Percentiles rank a stretch among this genome's conserved stretches.
These are phyloP conservation scores for Jacaranda mimosifolia DNA, from an alignment of 257 asterid species.

Conservation along the genomic window DNA sequence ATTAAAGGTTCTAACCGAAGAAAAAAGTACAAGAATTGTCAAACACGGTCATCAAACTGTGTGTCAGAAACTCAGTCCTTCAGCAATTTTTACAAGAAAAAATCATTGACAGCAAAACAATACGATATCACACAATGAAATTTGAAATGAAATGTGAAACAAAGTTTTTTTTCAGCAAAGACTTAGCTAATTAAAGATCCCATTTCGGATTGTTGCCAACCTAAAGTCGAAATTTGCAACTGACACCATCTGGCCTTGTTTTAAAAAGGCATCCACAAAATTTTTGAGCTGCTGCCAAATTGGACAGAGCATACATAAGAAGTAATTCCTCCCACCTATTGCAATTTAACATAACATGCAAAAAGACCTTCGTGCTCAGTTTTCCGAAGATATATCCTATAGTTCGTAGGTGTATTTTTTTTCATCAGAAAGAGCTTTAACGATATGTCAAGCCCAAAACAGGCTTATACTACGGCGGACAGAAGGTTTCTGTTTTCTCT, in stretches of 20 bases:
- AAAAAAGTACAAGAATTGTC: not conserved
- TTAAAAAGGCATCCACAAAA: not conserved
- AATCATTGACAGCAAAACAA: constrained; percentile 49
- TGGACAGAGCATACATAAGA: not conserved
- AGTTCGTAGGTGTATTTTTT: constrained; percentile 55
- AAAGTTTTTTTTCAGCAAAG: not conserved
- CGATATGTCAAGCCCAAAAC: not conserved
- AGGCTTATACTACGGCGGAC: constrained; percentile 91
- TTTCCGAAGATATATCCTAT: not conserved
- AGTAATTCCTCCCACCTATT: not conserved
- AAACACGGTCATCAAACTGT: too few relatives aligned
- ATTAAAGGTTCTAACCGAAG: constrained; percentile 28
- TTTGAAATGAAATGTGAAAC: not conserved
- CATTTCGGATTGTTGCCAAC: not conserved
- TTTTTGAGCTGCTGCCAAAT: not conserved
- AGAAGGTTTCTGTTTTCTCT: constrained; percentile 33
- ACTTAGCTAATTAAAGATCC: constrained; percentile 22
- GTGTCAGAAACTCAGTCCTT: too few relatives aligned
- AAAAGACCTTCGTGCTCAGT: not conserved
- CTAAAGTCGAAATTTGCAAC: not conserved
- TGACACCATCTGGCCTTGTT: not conserved
- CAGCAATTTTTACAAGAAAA: too few relatives aligned
- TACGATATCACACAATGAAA: not conserved
- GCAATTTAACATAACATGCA: constrained; percentile 11
- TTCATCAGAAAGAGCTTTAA: not conserved